A percentile compares a stretch with the other conserved stretches of the same genome.
Evolutionary conservation across 179 eudicot genomes (phyloP).

Genomic region (Pouteria campechiana): DNA sequence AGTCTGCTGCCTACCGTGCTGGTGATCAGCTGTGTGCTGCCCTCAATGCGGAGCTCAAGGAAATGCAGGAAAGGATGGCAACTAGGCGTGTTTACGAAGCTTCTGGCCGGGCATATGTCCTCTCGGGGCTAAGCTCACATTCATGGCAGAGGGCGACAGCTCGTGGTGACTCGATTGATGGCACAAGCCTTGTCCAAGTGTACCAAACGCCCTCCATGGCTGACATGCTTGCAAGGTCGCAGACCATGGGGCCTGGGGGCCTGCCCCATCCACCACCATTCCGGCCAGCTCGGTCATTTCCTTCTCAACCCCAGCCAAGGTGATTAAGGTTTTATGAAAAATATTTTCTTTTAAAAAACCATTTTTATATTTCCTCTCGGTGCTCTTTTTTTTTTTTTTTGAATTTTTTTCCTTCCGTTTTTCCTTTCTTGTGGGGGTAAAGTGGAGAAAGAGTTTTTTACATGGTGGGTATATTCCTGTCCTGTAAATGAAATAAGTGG

Average conservation of each 20-base stretch:
- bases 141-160: constrained; percentile 93
- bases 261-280: constrained; percentile 32
- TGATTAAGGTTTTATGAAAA: too few species aligned
- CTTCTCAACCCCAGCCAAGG: constrained; percentile 42
- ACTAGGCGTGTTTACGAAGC: constrained; percentile 72
- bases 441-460: too few species aligned
- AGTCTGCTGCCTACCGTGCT: constrained; percentile 38
- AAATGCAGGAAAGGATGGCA: constrained; percentile 82
- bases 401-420: too few species aligned
- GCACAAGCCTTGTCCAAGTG: constrained; percentile 48
- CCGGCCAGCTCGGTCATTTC: constrained; percentile 32
- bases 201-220: constrained; percentile 82
- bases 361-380: neutral
- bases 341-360: neutral
- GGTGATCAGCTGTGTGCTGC: constrained; percentile 52
- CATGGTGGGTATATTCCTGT: too few species aligned
- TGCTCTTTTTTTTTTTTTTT: neutral
- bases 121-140: constrained; percentile 90
- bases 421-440: too few species aligned
- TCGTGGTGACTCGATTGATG: constrained; percentile 70
- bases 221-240: constrained; percentile 79
- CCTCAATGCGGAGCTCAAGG: constrained; percentile 62
- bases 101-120: constrained; percentile 75
- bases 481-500: too few species aligned
- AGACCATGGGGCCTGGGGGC: constrained; percentile 35